phyloP scores from a whole-genome alignment of 805 yeast genomes.

The Wickerhamomyces sydowiorum region DNA sequence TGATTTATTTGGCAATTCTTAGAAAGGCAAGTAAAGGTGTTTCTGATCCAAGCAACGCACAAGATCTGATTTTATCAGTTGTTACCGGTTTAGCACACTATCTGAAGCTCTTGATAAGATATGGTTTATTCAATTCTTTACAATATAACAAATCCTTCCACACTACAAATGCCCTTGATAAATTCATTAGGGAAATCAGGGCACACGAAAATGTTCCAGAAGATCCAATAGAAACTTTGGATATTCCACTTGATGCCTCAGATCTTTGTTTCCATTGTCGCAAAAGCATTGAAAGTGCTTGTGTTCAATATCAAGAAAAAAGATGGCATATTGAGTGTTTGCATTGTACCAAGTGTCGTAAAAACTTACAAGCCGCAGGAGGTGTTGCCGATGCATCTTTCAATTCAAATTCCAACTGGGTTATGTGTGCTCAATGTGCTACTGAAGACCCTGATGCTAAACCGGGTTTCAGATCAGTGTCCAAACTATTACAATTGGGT shows the following conservation, averaged over 20 bases:
- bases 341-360: slow-evolving; percentile 54
- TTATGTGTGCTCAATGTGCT: slow-evolving; percentile 63
- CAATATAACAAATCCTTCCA: slow-evolving; percentile 53
- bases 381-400: slow-evolving; percentile 43
- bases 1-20: slow-evolving; percentile 80
- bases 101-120: slow-evolving; percentile 75
- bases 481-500: slow-evolving; percentile 67
- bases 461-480: slow-evolving; percentile 54
- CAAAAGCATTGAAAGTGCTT: slow-evolving; percentile 79
- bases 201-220: slow-evolving; percentile 36
- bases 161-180: slow-evolving; percentile 56
- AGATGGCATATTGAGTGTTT: slow-evolving; percentile 87
- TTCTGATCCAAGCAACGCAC: slow-evolving; percentile 37
- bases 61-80: slow-evolving; percentile 61
- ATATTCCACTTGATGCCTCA: slow-evolving; percentile 54
- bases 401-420: slow-evolving; percentile 23
- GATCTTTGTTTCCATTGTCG: slow-evolving; percentile 73
- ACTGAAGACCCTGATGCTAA: slow-evolving; percentile 41
- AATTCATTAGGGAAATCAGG: slow-evolving; percentile 51
- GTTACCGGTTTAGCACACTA: slow-evolving; percentile 93
- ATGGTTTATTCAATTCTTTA: slow-evolving; percentile 75
- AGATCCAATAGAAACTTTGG: slow-evolving; percentile 30
- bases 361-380: slow-evolving; percentile 29
- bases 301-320: slow-evolving; percentile 51
- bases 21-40: slow-evolving; percentile 47